Conservation (phyloP, 1,284 basidiomycete genomes). For the Ceratobasidium sp. region DNA sequence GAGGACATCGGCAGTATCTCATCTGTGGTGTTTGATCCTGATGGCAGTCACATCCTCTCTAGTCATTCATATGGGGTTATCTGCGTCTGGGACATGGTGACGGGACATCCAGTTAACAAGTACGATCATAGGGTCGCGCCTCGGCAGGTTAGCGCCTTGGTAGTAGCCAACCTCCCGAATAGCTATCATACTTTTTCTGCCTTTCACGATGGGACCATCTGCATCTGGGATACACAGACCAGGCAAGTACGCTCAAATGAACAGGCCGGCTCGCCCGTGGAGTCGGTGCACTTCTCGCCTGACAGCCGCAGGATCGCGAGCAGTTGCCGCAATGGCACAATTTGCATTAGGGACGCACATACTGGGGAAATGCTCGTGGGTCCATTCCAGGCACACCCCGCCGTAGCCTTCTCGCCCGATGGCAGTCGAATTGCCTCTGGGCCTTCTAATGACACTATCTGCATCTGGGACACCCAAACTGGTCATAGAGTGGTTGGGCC, state of each 20-base stretch:
- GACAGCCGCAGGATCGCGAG: neutral
- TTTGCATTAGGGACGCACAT: neutral
- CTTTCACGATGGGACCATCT: neutral
- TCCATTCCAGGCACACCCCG: neutral
- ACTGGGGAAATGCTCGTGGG: neutral
- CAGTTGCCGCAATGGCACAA: neutral
- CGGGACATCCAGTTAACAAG: no score
- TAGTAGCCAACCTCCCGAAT: no score
- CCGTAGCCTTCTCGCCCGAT: constrained; percentile 24
- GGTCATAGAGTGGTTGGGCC: no score
- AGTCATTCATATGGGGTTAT: no score
- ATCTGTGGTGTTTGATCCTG: no score
- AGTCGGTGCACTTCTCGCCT: neutral
- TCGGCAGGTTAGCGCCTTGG: no score
- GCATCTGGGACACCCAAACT: constrained; percentile 26
- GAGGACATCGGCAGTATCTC: no score
- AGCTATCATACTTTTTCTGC: neutral
- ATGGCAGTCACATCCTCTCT: no score
- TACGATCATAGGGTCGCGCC: no score
- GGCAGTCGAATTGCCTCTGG: constrained; percentile 11
- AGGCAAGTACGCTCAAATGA: neutral
- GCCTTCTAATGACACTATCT: neutral
- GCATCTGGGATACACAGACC: neutral
- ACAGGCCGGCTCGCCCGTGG: neutral
- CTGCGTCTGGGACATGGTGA: no score